Base-by-base conservation (phyloP, 2,329 filamentous ascomycete genomes). In the Lojkania enalia region DNA sequence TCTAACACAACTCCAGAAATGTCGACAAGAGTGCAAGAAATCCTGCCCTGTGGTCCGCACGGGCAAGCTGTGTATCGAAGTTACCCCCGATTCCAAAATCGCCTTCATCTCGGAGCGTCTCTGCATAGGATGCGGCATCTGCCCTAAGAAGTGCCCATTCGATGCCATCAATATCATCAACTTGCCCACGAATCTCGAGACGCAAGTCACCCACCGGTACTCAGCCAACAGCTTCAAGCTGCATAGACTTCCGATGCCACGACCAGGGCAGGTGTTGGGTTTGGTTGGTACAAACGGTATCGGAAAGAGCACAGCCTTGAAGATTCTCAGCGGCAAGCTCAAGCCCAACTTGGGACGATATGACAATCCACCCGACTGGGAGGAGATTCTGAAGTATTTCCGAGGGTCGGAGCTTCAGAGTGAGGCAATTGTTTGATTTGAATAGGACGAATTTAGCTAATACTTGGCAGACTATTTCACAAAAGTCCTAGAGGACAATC, bases 151-250 rank as follows among this genome's bases (percentile, higher is more conserved):
- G 74, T 99, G 94, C 73, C 94, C 94, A 13, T 99, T 99, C 74
- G 87, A 91, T 68, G 94, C 94, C 57, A 99, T 99, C 76, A 95
- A 92, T 72, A 99, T 99, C 74, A 99, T 99, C 90, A 99, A 99
- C 79, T 78, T 99, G 80, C 94, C 95, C 61, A 99, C 94, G 71
- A 99, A 99, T 76, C 87, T 99, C 73, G 94, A 99, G 74, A 95
- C 87, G 57, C 88, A 97, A 73, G 90, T 99, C 67, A 97, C 94
- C 60, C 95, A 99, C 74, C 88, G 94, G 70, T 99, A 99, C 79
- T 95, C 92, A 43, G 92, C 94, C 71, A 99, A 99, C 81, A 96
- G 91, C 77, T 99, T 99, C 84, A 99, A 99, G 81, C 84, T 99
- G 58, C 94, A 99, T 74, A 86, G 95, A 62, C 81, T 97, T 66